Evolutionary conservation across 495 filamentous ascomycete genomes (phyloP), one percentile per base, ranked within the genome.

Genomic region (Aspergillus indologenus): DNA sequence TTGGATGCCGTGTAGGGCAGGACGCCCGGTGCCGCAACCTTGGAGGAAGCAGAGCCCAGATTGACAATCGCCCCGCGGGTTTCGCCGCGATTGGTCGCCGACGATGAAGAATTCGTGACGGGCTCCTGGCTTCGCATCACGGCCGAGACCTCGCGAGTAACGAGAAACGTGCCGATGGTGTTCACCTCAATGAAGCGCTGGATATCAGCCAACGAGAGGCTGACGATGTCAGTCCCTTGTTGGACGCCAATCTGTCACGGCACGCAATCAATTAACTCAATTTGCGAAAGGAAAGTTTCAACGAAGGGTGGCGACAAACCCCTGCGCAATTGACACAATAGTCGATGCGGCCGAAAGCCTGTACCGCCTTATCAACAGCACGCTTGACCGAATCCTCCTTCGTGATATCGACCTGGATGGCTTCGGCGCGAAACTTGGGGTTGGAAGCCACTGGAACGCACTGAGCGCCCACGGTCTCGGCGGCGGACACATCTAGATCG

Each of bases 1-100:
- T 82, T 82, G 0, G 73, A 63, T 4, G 75, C 64, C 7, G 64
- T 70, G 49, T 81, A 81, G 14, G 63, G 66, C 7, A 68, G 47
- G 5, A 63, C 71, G 3, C 65, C 61, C 0, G 72, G 63, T 0
- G 66, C 51, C 0, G 69, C 45, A 0, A 70, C 40, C 24, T 62
- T 65, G 1, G 75, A 76, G n/a, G 66, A 62, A 3, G 65, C 61
- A 0, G 75, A 79, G 0, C 68, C 79, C 11, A 78, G 31, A 54
- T 73, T 76, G n/a, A 79, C 60, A 50, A 81, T 79, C 17, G 45
- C 49, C 6, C 57, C 57, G 6, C 44, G 42, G 0, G 43, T 45
- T 9, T 47, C n/a, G 17, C 45, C 21, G 45, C 45, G 45, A 7
- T 6, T 1, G 19, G 18, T 47, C 9, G 15, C 9, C 18, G 15